These are phyloP conservation scores for Leishmania lainsoni DNA, from an alignment of 208 protist genomes.

Conservation along the genomic window DNA sequence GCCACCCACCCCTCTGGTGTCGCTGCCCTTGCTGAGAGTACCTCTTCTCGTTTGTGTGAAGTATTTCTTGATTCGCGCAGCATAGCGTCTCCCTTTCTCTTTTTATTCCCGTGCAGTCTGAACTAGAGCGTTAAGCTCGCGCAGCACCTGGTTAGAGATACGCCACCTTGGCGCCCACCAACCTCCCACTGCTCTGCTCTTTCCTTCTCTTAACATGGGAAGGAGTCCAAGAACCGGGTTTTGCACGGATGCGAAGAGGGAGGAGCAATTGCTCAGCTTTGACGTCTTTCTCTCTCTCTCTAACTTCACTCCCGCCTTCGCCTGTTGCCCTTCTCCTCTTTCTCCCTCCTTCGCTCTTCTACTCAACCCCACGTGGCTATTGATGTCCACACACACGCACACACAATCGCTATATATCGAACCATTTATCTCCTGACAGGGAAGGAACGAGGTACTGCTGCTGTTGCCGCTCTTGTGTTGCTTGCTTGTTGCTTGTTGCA, in stretches of 20 bases:
- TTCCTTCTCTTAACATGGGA: neutral
- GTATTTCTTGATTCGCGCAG: neutral
- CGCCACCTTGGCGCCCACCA: neutral
- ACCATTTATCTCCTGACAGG: neutral
- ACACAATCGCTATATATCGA: neutral
- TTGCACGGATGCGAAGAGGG: neutral
- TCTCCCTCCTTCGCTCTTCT: neutral
- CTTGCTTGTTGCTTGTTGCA: neutral
- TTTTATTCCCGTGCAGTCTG: neutral
- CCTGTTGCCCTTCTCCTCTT: neutral
- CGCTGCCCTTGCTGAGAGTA: neutral
- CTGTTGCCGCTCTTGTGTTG: neutral
- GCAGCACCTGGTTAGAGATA: neutral
- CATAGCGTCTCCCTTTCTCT: neutral
- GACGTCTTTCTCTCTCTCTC: neutral
- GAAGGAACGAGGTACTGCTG: neutral
- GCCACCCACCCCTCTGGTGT: neutral
- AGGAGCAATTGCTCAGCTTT: neutral
- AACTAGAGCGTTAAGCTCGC: neutral
- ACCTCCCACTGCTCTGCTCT: neutral
- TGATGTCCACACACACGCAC: neutral
- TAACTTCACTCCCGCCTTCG: neutral
- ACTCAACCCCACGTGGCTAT: neutral
- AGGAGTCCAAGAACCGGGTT: neutral
- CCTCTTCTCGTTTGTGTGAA: conserved; percentile 4